Percentiles rank a stretch among this genome's conserved stretches.
Evolutionary conservation across 208 protist genomes (phyloP).

Genomic region (Acanthamoeba lugdunensis): DNA sequence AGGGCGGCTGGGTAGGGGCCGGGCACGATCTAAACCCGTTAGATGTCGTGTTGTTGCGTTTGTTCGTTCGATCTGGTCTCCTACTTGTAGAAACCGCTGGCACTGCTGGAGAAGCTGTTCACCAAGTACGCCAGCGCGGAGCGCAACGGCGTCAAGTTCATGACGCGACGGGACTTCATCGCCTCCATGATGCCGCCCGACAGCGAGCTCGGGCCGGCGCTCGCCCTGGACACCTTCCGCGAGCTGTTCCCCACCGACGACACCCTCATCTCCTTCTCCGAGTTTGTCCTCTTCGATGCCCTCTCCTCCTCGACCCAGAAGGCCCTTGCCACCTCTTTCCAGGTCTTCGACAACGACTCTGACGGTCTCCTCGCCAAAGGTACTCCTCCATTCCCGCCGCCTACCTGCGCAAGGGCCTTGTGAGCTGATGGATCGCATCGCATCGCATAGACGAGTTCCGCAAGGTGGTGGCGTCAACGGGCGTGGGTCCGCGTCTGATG

Average conservation of each 20-base stretch:
- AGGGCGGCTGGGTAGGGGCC: no score
- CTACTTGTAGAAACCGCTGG: conserved; percentile 18
- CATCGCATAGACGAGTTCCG: conserved; percentile 16
- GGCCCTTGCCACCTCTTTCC: conserved; percentile 71
- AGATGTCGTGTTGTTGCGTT: neutral
- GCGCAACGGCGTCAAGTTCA: conserved; percentile 74
- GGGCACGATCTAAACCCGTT: neutral
- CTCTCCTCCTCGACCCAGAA: conserved; percentile 34
- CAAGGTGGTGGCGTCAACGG: conserved; percentile 16
- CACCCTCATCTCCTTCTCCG: conserved; percentile 52
- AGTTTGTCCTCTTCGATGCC: conserved; percentile 74
- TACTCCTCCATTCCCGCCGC: neutral
- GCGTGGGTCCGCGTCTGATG: neutral
- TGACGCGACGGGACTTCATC: conserved; percentile 79
- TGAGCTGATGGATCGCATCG: neutral
- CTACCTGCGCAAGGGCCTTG: no score
- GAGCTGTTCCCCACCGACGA: conserved; percentile 38
- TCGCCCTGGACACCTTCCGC: conserved; percentile 16
- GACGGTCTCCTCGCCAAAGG: conserved; percentile 61
- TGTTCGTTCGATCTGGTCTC: neutral
- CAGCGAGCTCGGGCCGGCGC: neutral
- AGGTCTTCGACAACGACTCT: conserved; percentile 66
- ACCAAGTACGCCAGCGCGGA: conserved; percentile 49
- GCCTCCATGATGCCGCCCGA: conserved; percentile 47
- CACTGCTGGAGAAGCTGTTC: conserved; percentile 53